A percentile compares a stretch with the other conserved stretches of the same genome.
Evolutionary conservation across 306 rosid species (phyloP).

Genomic region (Carpinus viminea): DNA sequence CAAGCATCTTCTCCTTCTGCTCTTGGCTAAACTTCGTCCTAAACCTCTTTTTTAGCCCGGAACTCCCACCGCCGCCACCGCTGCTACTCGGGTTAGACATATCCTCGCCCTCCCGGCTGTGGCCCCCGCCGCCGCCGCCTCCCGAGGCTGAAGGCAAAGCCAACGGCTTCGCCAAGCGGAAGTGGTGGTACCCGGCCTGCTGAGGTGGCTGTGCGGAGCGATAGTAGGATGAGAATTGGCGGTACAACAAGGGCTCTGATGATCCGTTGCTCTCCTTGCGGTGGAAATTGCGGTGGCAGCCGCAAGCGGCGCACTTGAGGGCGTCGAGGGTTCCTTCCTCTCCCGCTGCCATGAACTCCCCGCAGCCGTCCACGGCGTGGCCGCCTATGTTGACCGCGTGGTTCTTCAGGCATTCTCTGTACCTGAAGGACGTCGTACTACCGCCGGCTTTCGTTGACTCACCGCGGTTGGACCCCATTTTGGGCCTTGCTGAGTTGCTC

Average conservation of each 20-base stretch:
- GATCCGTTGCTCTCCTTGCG: slow-evolving; percentile 56
- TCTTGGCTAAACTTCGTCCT: slow-evolving; percentile 74
- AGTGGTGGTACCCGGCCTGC: slow-evolving; percentile 48
- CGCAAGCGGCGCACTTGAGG: slow-evolving; percentile 85
- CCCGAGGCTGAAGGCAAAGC: slow-evolving; percentile 50
- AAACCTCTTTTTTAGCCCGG: slow-evolving; percentile 59
- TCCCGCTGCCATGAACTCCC: slow-evolving; percentile 81
- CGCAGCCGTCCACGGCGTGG: slow-evolving; percentile 81
- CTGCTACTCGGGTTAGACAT: slow-evolving; percentile 77
- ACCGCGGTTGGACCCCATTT: slow-evolving; percentile 8
- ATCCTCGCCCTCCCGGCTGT: slow-evolving; percentile 62
- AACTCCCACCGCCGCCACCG: slow-evolving; percentile 53
- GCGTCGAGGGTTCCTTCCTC: slow-evolving; percentile 76
- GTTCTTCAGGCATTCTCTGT: slow-evolving; percentile 81
- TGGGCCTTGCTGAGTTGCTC: slow-evolving; percentile 34
- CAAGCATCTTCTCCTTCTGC: slow-evolving; percentile 86
- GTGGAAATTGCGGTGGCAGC: slow-evolving; percentile 93
- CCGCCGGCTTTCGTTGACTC: neutral
- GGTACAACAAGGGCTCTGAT: slow-evolving; percentile 24
- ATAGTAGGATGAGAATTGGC: slow-evolving; percentile 47
- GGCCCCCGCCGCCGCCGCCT: slow-evolving; percentile 45
- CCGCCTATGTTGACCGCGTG: slow-evolving; percentile 72
- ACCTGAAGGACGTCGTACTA: slow-evolving; percentile 28
- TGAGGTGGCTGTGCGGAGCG: slow-evolving; percentile 41
- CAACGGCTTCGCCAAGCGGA: slow-evolving; percentile 40